Evolutionary conservation across 352 stramenopile genomes (phyloP), one percentile per base, ranked within the genome.

Genomic region (Lagenidium sp.): DNA sequence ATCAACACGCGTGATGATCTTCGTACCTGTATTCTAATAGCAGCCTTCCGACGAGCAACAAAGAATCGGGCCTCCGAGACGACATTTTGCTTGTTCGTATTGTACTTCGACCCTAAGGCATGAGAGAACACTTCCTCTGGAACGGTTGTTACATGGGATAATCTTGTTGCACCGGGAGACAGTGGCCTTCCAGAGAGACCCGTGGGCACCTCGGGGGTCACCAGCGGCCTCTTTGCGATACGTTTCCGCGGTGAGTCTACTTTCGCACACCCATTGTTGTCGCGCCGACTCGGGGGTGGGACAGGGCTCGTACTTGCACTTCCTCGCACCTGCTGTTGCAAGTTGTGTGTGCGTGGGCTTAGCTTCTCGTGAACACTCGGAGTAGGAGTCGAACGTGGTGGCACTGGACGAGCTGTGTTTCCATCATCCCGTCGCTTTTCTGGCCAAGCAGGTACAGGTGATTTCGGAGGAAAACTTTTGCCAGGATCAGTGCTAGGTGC

Each of bases 11-110:
- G 11, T 2, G 1, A 22, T 29, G 4, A 11, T 2, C 13, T 38
- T 1, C 36, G 16, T 52, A 83, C 70, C 67, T 84, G 71, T 54
- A 84, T 84, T 46, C 58, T 49, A 16, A 44, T 52, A 19, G 68
- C 66, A 32, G 68, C 68, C 62, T 61, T 65, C 22, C 59, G 52
- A 29, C 72, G 57, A 45, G 53, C 49, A 5, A 71, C 66, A 48
- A 79, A 82, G 1, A 47, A 29, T 19, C 60, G 53, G 0, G 72
- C 72, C 53, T 84, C 71, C 8, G 59, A 52, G 6, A 66, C 39
- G 24, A 82, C 60, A 20, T 57, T 59, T 20, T 55, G 47, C 53
- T 78, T 84, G 45, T 77, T 47, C 8, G 57, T 44, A 30, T 69
- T 73, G 41, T 81, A 75, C 31, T 63, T 78, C 12, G 63, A 53